Percentiles rank a stretch among this genome's conserved stretches.
These are phyloP conservation scores for Cephaloascus fragrans DNA, from an alignment of 805 yeast species.

Conservation along the genomic window DNA sequence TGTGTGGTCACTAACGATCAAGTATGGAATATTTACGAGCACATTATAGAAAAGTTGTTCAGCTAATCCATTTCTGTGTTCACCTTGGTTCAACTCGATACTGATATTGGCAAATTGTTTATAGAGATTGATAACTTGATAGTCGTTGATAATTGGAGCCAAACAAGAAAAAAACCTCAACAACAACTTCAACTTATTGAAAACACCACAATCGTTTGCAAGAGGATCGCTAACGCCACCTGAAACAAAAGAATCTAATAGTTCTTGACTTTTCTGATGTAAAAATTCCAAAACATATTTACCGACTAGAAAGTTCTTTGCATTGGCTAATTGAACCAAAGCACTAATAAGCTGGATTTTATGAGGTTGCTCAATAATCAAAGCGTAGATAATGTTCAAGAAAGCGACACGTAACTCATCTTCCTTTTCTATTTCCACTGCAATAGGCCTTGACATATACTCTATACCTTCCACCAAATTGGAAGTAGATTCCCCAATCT, in stretches of 20 bases:
- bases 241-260: conserved; percentile 25
- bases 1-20: conserved; percentile 32
- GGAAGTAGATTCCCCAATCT: conserved; percentile 30
- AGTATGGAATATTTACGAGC: conserved; percentile 56
- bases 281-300: conserved; percentile 59
- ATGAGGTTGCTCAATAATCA: conserved; percentile 83
- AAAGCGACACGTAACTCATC: conserved; percentile 50
- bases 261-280: conserved; percentile 51
- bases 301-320: conserved; percentile 56
- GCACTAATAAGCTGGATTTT: conserved; percentile 68
- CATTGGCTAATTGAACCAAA: conserved; percentile 55
- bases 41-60: conserved; percentile 60
- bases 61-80: conserved; percentile 45
- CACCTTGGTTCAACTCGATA: conserved; percentile 38
- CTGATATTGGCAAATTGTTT: conserved; percentile 45
- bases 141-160: conserved; percentile 49
- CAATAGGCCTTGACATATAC: conserved; percentile 57
- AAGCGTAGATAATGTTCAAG: conserved; percentile 55
- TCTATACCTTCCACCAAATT: conserved; percentile 39
- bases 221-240: conserved; percentile 9
- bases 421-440: conserved; percentile 54
- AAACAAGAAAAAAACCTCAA: conserved; percentile 63
- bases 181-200: conserved; percentile 63
- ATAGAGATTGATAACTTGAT: conserved; percentile 29
- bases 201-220: conserved; percentile 37